These are phyloP conservation scores for Protomyces gravidus DNA, from an alignment of 1,139 yeast genomes.

Conservation along the genomic window DNA sequence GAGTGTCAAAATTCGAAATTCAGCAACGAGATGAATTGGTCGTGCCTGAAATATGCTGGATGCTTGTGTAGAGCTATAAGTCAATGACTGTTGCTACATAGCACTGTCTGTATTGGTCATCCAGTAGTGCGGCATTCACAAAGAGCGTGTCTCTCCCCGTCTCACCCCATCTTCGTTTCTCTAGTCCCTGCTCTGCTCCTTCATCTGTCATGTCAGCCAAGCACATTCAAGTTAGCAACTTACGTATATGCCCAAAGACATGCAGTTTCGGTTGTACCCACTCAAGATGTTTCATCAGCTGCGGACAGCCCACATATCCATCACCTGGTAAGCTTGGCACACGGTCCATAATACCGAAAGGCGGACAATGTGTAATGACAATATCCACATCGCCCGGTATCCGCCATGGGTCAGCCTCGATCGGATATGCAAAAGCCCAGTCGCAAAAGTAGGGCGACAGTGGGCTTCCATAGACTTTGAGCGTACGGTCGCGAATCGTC, in stretches of 20 bases:
- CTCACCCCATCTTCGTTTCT: background rate
- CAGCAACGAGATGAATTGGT: too few species aligned
- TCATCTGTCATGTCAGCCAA: slow-evolving; percentile 2
- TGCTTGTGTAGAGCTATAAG: too few species aligned
- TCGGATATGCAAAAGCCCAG: slow-evolving; percentile 24
- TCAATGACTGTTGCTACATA: slow-evolving; percentile 11
- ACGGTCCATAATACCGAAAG: slow-evolving; percentile 14
- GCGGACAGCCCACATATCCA: slow-evolving; percentile 25
- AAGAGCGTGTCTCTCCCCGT: background rate
- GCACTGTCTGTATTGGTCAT: slow-evolving; percentile 5
- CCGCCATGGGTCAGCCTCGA: slow-evolving; percentile 11
- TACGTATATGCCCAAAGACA: slow-evolving; percentile 22
- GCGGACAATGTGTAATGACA: slow-evolving; percentile 23
- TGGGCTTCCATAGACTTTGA: slow-evolving; percentile 21
- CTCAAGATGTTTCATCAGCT: slow-evolving; percentile 1
- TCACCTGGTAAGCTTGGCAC: background rate
- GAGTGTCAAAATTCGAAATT: background rate
- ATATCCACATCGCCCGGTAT: background rate
- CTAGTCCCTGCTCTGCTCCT: slow-evolving; percentile 18
- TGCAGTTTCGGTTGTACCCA: slow-evolving; percentile 5
- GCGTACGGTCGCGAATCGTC: background rate
- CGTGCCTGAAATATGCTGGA: too few species aligned
- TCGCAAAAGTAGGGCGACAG: slow-evolving; percentile 17
- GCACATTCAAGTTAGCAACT: background rate
- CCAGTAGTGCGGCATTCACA: slow-evolving; percentile 18